Percentiles rank a stretch among this genome's conserved stretches.
Conservation (phyloP, 176 grass and related monocot species). For the Poa pratensis region DNA sequence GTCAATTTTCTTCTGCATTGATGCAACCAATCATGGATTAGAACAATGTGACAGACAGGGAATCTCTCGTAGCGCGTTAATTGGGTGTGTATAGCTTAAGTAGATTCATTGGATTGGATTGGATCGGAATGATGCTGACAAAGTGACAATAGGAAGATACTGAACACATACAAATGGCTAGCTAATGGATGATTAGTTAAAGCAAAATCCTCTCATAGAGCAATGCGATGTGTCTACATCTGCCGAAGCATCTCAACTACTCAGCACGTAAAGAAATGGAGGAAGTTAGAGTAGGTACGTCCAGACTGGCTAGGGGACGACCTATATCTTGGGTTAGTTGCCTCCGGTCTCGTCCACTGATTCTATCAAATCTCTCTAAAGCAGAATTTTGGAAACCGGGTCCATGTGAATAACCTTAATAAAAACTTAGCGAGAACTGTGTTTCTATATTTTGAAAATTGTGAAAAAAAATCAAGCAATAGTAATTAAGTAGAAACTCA, state of each 20-base stretch:
- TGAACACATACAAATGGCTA: constrained; percentile 1
- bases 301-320: neutral
- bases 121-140: constrained; percentile 43
- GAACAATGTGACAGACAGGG: constrained; percentile 42
- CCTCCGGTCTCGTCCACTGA: neutral
- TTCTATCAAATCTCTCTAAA: neutral
- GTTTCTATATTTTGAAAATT: neutral
- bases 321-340: neutral
- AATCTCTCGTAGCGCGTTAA: constrained; percentile 48
- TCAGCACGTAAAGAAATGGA: neutral
- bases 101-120: constrained; percentile 34
- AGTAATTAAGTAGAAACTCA: too few relatives aligned
- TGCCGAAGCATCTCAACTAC: constrained; percentile 27
- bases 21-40: constrained; percentile 36
- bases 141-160: constrained; percentile 45
- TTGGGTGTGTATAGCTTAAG: constrained; percentile 16
- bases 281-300: neutral
- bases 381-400: neutral
- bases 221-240: constrained; percentile 39
- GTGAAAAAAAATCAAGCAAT: neutral
- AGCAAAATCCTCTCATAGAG: constrained; percentile 15
- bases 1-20: constrained; percentile 37
- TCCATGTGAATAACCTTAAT: neutral
- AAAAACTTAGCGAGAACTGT: neutral
- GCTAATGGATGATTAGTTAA: neutral